Evolutionary conservation across 345 rosid genomes (phyloP).

Genomic region (Limnanthes douglasii): DNA sequence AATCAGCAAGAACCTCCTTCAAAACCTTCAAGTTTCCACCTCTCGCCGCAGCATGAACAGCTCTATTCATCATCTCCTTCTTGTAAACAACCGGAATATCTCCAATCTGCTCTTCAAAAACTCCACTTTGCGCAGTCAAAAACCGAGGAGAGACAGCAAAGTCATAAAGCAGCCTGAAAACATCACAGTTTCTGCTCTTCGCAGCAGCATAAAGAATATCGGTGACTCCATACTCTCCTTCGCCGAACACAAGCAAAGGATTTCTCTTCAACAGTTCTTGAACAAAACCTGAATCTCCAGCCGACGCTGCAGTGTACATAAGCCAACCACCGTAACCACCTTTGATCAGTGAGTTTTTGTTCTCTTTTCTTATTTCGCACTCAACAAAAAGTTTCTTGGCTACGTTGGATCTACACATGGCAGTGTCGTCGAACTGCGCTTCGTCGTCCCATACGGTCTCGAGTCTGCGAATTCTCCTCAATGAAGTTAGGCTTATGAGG

Average conservation of each 20-base stretch:
- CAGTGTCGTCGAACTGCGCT: conserved; percentile 47
- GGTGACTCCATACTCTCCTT: conserved; percentile 91
- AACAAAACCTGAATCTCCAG: conserved; percentile 67
- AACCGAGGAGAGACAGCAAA: conserved; percentile 58
- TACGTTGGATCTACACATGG: conserved; percentile 53
- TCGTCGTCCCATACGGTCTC: conserved; percentile 93
- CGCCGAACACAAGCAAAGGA: conserved; percentile 75
- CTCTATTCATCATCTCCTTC: conserved; percentile 74
- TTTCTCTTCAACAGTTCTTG: conserved; percentile 52
- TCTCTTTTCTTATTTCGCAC: conserved; percentile 30
- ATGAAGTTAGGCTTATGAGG: conserved; percentile 86
- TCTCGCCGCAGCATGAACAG: conserved; percentile 81
- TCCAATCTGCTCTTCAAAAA: conserved; percentile 39
- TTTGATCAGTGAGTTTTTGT: conserved; percentile 49
- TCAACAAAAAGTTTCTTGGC: conserved; percentile 52
- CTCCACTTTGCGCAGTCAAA: conserved; percentile 23
- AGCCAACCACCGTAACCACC: conserved; percentile 91
- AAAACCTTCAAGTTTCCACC: conserved; percentile 54
- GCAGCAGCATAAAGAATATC: conserved; percentile 84
- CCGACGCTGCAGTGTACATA: conserved; percentile 82
- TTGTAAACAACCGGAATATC: conserved; percentile 49
- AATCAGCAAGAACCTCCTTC: conserved; percentile 35
- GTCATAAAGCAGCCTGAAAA: conserved; percentile 57
- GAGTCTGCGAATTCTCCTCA: conserved; percentile 82
- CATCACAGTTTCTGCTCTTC: conserved; percentile 46